Conservation (phyloP, 2,329 filamentous ascomycete species). For the Alternaria sp. region DNA sequence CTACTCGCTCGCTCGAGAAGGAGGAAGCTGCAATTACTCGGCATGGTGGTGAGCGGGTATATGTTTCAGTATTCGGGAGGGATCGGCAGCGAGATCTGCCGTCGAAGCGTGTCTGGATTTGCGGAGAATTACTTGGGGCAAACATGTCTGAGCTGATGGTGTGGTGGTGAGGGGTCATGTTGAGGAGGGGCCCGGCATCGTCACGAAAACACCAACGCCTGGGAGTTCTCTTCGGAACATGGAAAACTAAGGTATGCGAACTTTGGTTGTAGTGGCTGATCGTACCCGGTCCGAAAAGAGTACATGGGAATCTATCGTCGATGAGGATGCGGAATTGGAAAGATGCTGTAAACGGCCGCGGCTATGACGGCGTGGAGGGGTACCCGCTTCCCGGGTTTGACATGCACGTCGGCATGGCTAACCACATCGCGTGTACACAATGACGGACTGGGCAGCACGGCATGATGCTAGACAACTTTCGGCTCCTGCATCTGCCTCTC, state of each 20-base stretch:
- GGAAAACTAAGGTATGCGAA: constrained; percentile 1
- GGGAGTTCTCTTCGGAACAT: background rate
- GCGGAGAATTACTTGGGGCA: constrained; percentile 31
- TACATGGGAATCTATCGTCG: constrained; percentile 11
- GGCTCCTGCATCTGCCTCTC: constrained; percentile 23
- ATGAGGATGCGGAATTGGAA: constrained; percentile 11
- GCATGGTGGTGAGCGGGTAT: constrained; percentile 13
- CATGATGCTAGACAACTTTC: constrained; percentile 33
- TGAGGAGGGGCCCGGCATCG: constrained; percentile 2
- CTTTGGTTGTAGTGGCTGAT: constrained; percentile 7
- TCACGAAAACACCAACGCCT: constrained; percentile 1
- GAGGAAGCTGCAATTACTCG: constrained; percentile 9
- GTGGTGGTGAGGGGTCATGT: constrained; percentile 32
- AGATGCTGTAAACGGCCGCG: constrained; percentile 31
- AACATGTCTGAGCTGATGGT: constrained; percentile 21
- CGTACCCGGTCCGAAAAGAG: constrained; percentile 9
- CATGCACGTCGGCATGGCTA: constrained; percentile 31
- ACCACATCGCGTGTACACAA: constrained; percentile 21
- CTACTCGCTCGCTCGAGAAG: constrained; percentile 5
- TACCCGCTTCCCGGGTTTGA: constrained; percentile 36
- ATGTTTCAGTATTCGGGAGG: constrained; percentile 20
- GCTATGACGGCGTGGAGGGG: constrained; percentile 32
- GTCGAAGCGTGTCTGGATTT: constrained; percentile 36
- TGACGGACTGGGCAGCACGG: constrained; percentile 49
- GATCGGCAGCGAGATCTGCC: constrained; percentile 38